phyloP scores from a whole-genome alignment of 129 eudicot genomes.

The Cynara cardunculus region DNA sequence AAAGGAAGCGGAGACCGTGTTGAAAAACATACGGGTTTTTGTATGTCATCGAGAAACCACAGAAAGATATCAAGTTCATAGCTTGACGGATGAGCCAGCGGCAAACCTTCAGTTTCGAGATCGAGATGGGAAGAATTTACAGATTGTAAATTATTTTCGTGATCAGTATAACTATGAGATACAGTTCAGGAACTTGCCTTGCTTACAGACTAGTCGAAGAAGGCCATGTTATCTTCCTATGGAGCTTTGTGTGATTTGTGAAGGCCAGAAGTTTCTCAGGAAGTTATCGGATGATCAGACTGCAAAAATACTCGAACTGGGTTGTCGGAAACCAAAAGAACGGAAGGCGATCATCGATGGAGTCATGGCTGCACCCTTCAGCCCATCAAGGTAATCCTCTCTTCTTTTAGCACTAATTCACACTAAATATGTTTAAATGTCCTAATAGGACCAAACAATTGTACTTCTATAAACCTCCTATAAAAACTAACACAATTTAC shows the following conservation, averaged over 20 bases:
- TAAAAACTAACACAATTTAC: background rate
- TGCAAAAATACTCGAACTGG: slow-evolving; percentile 71
- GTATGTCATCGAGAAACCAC: slow-evolving; percentile 81
- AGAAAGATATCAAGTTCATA: slow-evolving; percentile 63
- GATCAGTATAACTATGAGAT: slow-evolving; percentile 84
- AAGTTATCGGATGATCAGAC: slow-evolving; percentile 96
- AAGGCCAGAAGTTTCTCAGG: slow-evolving; percentile 91
- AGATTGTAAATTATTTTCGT: slow-evolving; percentile 63
- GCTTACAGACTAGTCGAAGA: slow-evolving; percentile 85
- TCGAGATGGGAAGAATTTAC: slow-evolving; percentile 56
- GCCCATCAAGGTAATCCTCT: slow-evolving; percentile 72
- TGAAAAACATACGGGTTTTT: slow-evolving; percentile 67
- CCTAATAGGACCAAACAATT: background rate
- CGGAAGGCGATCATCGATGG: slow-evolving; percentile 71
- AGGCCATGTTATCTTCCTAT: slow-evolving; percentile 87
- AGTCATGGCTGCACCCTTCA: slow-evolving; percentile 84
- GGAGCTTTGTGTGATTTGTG: slow-evolving; percentile 94
- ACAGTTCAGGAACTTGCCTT: slow-evolving; percentile 66
- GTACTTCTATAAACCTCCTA: too few species aligned
- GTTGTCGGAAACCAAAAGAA: slow-evolving; percentile 80
- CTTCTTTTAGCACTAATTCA: background rate
- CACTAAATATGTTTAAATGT: background rate
- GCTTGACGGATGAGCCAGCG: slow-evolving; percentile 74
- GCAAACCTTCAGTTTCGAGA: slow-evolving; percentile 71
- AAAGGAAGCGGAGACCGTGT: slow-evolving; percentile 64